Conservation (phyloP, 768 basidiomycete species). For the Sarcodon sp. region DNA sequence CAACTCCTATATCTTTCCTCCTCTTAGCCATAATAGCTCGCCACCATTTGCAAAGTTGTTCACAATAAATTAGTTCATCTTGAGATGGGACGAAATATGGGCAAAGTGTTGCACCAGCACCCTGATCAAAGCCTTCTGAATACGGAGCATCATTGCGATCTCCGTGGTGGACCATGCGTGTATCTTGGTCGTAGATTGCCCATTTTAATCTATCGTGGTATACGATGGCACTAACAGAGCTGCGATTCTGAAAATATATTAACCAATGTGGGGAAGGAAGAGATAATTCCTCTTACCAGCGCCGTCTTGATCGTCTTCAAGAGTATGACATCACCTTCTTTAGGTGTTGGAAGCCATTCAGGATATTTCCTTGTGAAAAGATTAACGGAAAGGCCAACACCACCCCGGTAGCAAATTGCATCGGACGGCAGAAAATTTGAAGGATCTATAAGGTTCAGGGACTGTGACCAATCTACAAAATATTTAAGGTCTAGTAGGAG, state of each 20-base stretch:
- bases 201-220: conserved; percentile 19
- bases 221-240: neutral
- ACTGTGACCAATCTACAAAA: too few relatives aligned
- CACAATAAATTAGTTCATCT: conserved; percentile 10
- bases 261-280: neutral
- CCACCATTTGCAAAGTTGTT: conserved; percentile 17
- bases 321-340: conserved; percentile 37
- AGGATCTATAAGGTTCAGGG: too few relatives aligned
- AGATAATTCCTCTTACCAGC: conserved; percentile 23
- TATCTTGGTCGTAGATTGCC: conserved; percentile 36
- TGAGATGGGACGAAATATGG: conserved; percentile 6
- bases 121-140: neutral
- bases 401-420: conserved; percentile 10
- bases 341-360: conserved; percentile 38
- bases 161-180: conserved; percentile 24
- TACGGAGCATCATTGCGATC: conserved; percentile 22
- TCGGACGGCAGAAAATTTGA: too few relatives aligned
- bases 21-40: conserved; percentile 5
- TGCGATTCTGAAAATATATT: neutral
- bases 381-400: conserved; percentile 20
- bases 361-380: conserved; percentile 36
- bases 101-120: neutral
- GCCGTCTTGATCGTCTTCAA: conserved; percentile 22
- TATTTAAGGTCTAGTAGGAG: too few relatives aligned
- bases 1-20: neutral